Conservation (phyloP, 768 basidiomycete species). For the Saitozyma podzolica region DNA sequence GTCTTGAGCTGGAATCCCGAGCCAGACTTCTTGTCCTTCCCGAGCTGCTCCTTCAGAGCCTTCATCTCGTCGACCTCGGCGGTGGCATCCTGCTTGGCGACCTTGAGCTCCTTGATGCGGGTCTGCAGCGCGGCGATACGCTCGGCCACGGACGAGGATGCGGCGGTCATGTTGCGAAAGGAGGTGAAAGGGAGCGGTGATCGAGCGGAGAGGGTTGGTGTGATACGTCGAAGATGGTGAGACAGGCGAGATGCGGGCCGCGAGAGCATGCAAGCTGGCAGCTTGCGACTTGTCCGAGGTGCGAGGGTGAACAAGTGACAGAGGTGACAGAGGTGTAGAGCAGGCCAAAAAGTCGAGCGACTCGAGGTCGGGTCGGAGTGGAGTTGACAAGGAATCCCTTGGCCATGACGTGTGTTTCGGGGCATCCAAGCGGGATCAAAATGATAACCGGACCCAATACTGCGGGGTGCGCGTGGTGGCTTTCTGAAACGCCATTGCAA, state of each 20-base stretch:
- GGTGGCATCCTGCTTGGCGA: constrained; percentile 39
- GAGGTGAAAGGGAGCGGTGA: neutral
- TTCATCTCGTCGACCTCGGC: constrained; percentile 47
- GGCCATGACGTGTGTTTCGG: no score
- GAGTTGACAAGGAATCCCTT: no score
- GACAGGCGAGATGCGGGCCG: neutral
- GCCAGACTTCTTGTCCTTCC: constrained; percentile 54
- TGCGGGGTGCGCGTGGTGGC: no score
- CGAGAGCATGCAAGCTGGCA: neutral
- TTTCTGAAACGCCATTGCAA: no score
- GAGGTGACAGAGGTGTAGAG: no score
- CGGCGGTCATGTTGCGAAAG: neutral
- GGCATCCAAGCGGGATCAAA: no score
- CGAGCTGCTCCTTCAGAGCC: constrained; percentile 51
- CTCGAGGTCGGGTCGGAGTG: no score
- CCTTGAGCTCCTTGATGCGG: constrained; percentile 44
- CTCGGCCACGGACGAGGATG: constrained; percentile 7
- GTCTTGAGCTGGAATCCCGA: constrained; percentile 74
- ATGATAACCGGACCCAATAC: no score
- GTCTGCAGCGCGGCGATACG: constrained; percentile 40
- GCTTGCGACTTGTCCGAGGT: no score
- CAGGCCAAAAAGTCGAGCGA: no score
- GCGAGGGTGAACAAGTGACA: no score
- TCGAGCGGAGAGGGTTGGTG: neutral
- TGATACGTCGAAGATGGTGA: neutral